Evolutionary conservation across 164 flowering plant genomes (phyloP), one percentile per base, ranked within the genome.

Genomic region (Tinospora cordifolia): DNA sequence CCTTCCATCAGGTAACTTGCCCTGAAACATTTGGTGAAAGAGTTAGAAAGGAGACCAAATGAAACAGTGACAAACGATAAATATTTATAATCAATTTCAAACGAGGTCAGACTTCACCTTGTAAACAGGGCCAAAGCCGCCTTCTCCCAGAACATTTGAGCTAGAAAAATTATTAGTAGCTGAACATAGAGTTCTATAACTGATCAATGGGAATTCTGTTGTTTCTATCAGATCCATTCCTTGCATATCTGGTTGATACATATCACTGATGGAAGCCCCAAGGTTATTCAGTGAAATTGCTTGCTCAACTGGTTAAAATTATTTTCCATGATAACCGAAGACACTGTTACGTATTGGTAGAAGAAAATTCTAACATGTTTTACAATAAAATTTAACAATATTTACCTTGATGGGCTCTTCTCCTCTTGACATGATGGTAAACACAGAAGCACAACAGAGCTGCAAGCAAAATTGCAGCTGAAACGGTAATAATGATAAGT

Each of bases 61-160:
- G 8, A 7, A 15, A 17, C 58, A 0, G 21, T 17, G 7, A 51
- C n/a, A n/a, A n/a, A n/a, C n/a, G n/a, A n/a, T n/a, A n/a, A n/a
- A n/a, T n/a, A n/a, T n/a, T n/a, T n/a, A n/a, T n/a, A n/a, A n/a
- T n/a, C n/a, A n/a, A n/a, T n/a, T n/a, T 17, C 15, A 22, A 10
- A 17, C n/a, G n/a, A 4, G 21, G 8, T 51, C 3, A 51, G 19
- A 17, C 59, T 51, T 51, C 71, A 84, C 84, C 87, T 77, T 78
- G 74, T 78, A 84, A 21, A 84, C 87, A 3, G 83, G 69, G 3
- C 87, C 87, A 49, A 84, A 82, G 0, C 87, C 85, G 3, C 87
- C 87, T 75, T 79, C 68, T 34, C 87, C 87, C 21, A 84, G 80
- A 67, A 64, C 79, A 66, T 82, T 79, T n/a, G 47, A 62, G 46